Evolutionary conservation across 2,329 filamentous ascomycete species (phyloP).

Genomic region (Ophiostoma fasciatum): DNA sequence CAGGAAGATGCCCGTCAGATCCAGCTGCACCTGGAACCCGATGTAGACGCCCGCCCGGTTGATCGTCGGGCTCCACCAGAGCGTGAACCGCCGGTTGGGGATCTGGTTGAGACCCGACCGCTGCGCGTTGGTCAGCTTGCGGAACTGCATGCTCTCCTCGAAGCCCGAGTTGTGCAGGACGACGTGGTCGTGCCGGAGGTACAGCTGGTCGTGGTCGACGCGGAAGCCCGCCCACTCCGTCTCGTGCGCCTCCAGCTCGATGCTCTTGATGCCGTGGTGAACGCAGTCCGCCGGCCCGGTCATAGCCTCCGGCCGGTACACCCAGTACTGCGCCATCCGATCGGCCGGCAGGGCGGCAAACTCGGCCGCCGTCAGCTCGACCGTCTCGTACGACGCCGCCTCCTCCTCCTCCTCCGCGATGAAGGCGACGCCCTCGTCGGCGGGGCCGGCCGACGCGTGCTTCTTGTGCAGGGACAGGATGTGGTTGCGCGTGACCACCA

Average conservation of each 20-base stretch:
- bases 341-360: neutral
- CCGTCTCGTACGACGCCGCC: too few species aligned
- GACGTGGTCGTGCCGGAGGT: slow-evolving; percentile 32
- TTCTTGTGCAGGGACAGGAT: slow-evolving; percentile 20
- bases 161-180: slow-evolving; percentile 37
- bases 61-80: slow-evolving; percentile 92
- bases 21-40: slow-evolving; percentile 97
- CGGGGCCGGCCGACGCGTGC: too few species aligned
- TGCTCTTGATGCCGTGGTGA: slow-evolving; percentile 21
- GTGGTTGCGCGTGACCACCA: slow-evolving; percentile 22
- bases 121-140: slow-evolving; percentile 96
- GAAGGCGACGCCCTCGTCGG: too few species aligned
- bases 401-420: too few species aligned
- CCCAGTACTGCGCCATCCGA: neutral
- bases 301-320: neutral
- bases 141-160: slow-evolving; percentile 78
- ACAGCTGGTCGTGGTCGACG: slow-evolving; percentile 31
- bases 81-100: slow-evolving; percentile 91
- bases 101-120: slow-evolving; percentile 95
- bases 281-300: too few species aligned
- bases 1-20: slow-evolving; percentile 95
- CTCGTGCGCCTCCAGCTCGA: slow-evolving; percentile 25
- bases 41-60: slow-evolving; percentile 96
- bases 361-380: slow-evolving; percentile 1
- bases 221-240: slow-evolving; percentile 36